Base-by-base conservation (phyloP, 1,284 basidiomycete genomes). In the Rhizopogon parksii region DNA sequence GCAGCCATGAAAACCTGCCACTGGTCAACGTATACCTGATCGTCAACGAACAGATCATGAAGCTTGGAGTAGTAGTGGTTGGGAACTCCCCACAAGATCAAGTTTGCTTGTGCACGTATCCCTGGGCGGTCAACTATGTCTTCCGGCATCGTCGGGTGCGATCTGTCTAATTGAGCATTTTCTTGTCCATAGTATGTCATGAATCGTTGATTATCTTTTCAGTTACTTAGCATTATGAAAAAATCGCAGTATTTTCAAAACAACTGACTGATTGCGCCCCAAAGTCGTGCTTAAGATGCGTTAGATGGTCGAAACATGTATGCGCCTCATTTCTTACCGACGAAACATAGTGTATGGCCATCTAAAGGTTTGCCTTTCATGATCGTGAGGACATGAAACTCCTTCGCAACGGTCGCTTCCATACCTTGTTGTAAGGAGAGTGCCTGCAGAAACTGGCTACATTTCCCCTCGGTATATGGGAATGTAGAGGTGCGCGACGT, bases 401-500 rank as follows among this genome's bases (percentile, higher is more conserved):
- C 14, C 11, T 12, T 25, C 17, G 47, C 8, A 11, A 19, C 27
- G 51, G 25, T 14, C 17, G 12, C 11, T 7, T 30, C 12, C 27
- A 30, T 43, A 43, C 40, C 40, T 43, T 11, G 27, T 14, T 27
- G 40, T 14, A 43, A 32, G 12, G 40, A 32, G 8, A 43, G 17
- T 4, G 7, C 27, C 7, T 12, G 40, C 7, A 51, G 30, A 34
- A 56, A 55, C 11, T 55, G 40, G 19, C 39, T 56, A 40, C 61
- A 64, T 38, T 70, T 57, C 11, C 61, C 57, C 0, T 60, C 60
- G 1, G 51, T 51, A 42, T 68, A 72, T 0, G 69, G 67, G 53
- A 71, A 72, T 0, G 70, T 70, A 1, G 70, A 68, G 8, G 53
- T 53, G 4, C 48, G 34, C 0, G 70, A 72, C 0, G 70, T 72